Base-by-base conservation (phyloP, 352 stramenopile species). In the Phytophthora idaei region DNA sequence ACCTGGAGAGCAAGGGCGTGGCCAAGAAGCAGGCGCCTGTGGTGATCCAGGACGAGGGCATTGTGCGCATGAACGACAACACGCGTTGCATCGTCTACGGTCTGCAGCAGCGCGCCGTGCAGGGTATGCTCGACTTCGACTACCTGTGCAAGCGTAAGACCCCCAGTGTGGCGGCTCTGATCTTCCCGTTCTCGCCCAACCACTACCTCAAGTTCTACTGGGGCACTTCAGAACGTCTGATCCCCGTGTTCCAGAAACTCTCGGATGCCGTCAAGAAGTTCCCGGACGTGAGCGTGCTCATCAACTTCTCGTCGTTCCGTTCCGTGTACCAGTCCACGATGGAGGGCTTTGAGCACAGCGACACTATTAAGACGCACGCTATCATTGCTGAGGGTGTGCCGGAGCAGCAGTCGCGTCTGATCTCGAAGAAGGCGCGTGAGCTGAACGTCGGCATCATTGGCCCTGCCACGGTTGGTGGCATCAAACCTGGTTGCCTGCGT, bases 41-140 rank as follows among this genome's bases (percentile, higher is more conserved):
- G 17, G 69, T 90, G 39, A 87, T 93, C 68, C 87, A 95, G 67
- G 87, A 95, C 66, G 80, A 93, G 69, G 80, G 83, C 31, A 95
- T 95, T 56, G 87, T 95, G 47, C 87, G 87, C 64, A 93, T 95
- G 85, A 83, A 92, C 65, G 77, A 84, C 21, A 83, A 90, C 56
- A 98, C 96, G 25, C 80, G 93, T 37, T 97, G 90, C 80, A 95
- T 98, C 50, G 93, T 99, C 4, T 99, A 98, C 79, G 96, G 96
- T 42, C 79, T 99, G 57, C 95, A 99, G 77, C 86, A 97, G 68
- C 83, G 89, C 36, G 93, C 94, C 12, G 94, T 98, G 56, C 96
- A 99, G 73, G 95, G 95, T 29, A 99, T 99, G 97, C 83, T 99
- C 29, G 97, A 99, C 78, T 99, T 99, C 64, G 97, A 99, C 78